These are phyloP conservation scores for Melaleuca quinquenervia DNA, from an alignment of 345 rosid genomes.

Conservation along the genomic window DNA sequence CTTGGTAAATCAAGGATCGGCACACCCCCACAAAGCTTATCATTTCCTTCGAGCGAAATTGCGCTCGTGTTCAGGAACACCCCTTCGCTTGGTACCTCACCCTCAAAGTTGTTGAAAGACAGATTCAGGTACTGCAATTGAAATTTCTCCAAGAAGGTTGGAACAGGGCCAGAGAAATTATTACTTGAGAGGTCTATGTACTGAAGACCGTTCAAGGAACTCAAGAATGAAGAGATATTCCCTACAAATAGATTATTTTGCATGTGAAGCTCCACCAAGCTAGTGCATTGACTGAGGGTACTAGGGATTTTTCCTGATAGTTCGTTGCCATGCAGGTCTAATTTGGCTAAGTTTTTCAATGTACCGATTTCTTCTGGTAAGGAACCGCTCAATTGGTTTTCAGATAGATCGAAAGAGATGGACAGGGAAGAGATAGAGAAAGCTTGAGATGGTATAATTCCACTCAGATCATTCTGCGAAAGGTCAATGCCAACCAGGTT, in stretches of 20 bases:
- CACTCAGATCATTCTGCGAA: neutral
- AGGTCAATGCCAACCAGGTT: neutral
- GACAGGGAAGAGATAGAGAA: slow-evolving; percentile 2
- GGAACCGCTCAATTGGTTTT: slow-evolving; percentile 4
- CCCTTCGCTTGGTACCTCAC: slow-evolving; percentile 7
- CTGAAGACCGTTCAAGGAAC: neutral
- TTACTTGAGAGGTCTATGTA: slow-evolving; percentile 3
- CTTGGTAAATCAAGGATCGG: neutral
- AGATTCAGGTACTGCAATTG: neutral
- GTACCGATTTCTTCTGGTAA: slow-evolving; percentile 1
- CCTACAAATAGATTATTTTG: neutral
- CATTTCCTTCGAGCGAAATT: neutral
- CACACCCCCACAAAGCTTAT: slow-evolving; percentile 5
- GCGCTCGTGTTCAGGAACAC: slow-evolving; percentile 1
- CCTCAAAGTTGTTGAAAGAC: slow-evolving; percentile 10
- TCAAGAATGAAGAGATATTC: neutral
- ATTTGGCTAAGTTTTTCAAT: neutral
- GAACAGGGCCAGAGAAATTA: neutral
- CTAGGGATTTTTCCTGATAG: neutral
- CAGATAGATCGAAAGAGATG: neutral
- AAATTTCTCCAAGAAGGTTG: neutral
- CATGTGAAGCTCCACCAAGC: neutral
- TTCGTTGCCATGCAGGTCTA: neutral
- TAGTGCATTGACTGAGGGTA: neutral
- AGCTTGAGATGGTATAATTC: slow-evolving; percentile 3